These are phyloP conservation scores for Boletus pseudo-olivaceus DNA, from an alignment of 768 basidiomycete genomes.

Conservation along the genomic window DNA sequence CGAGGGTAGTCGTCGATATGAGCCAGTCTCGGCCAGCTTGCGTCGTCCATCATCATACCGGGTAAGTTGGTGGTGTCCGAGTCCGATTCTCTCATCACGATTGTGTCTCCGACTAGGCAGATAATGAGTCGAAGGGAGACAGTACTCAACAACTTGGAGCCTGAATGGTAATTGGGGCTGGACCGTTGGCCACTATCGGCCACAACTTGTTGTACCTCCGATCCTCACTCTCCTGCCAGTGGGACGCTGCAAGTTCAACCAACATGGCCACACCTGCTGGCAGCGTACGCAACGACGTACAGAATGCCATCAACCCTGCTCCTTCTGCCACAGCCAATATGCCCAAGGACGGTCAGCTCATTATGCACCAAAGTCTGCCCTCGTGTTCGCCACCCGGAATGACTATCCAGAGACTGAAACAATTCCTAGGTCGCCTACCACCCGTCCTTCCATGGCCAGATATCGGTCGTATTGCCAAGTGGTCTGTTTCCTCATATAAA, in stretches of 20 bases:
- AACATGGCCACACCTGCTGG: slow-evolving; percentile 16
- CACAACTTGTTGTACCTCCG: not conserved
- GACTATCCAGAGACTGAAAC: not conserved
- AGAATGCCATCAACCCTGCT: slow-evolving; percentile 11
- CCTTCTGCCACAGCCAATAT: slow-evolving; percentile 12
- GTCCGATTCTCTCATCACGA: not conserved
- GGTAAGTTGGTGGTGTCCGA: not conserved
- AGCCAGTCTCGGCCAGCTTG: slow-evolving; percentile 29
- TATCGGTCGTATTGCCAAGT: slow-evolving; percentile 84
- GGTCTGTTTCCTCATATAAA: slow-evolving; percentile 96
- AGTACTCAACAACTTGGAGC: no score
- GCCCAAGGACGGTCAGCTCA: slow-evolving; percentile 36
- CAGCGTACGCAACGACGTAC: slow-evolving; percentile 11
- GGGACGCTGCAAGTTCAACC: not conserved
- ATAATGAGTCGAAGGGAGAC: not conserved
- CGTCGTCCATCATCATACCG: slow-evolving; percentile 4
- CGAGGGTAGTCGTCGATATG: slow-evolving; percentile 72
- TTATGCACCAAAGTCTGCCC: slow-evolving; percentile 36
- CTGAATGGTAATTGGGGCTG: not conserved
- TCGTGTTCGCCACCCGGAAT: not conserved
- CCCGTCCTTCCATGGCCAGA: slow-evolving; percentile 70
- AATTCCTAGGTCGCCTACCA: slow-evolving; percentile 34
- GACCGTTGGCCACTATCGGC: not conserved
- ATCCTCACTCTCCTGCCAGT: not conserved
- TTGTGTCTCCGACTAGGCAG: not conserved